Evolutionary conservation across 306 rosid genomes (phyloP).

Genomic region (Vigna reflexopilosa): DNA sequence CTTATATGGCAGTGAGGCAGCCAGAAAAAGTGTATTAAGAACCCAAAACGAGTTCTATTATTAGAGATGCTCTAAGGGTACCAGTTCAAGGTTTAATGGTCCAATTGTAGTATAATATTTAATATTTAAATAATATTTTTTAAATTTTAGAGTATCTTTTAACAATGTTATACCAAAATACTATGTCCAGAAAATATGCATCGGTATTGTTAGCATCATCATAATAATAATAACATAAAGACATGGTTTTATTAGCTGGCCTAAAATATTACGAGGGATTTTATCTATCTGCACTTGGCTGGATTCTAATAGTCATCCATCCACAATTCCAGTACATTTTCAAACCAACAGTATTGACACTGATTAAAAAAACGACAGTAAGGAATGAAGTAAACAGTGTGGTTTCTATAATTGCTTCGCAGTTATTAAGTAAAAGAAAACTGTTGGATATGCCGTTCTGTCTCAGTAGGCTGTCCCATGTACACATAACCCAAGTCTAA

Average conservation of each 20-base stretch:
- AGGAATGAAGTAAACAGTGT: neutral
- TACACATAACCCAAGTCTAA: neutral
- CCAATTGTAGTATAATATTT: neutral
- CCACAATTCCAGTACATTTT: conserved; percentile 1
- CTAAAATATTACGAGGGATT: neutral
- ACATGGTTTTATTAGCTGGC: neutral
- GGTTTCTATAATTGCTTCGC: neutral
- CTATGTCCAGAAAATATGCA: neutral
- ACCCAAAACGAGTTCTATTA: too few species aligned
- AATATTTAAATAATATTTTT: neutral
- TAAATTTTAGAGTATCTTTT: neutral
- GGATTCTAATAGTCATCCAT: neutral
- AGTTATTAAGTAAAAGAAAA: conserved; percentile 1
- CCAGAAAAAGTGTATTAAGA: too few species aligned
- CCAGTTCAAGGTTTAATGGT: neutral
- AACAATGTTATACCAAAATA: neutral
- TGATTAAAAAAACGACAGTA: neutral
- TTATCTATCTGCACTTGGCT: neutral
- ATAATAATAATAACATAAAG: neutral
- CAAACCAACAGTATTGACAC: neutral
- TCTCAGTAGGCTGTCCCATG: neutral
- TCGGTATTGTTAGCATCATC: neutral
- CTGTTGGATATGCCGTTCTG: conserved; percentile 1
- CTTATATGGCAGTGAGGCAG: too few species aligned
- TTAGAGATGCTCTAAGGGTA: too few species aligned